Evolutionary conservation across 2,329 filamentous ascomycete genomes (phyloP).

Genomic region (Penicillium glabrum): DNA sequence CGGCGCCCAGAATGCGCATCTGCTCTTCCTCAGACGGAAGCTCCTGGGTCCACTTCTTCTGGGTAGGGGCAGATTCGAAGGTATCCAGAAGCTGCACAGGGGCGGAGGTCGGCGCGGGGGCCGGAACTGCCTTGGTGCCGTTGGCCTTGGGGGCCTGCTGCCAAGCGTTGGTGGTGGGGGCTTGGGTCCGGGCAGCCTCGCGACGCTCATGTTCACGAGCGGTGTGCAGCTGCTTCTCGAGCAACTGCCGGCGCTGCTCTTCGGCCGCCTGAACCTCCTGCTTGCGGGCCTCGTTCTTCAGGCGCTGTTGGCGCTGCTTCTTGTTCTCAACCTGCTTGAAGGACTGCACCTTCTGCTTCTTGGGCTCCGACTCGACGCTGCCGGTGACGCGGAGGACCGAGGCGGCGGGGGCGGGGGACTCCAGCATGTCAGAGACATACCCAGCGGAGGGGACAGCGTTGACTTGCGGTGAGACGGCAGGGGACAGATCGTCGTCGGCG

Average conservation of each 20-base stretch:
- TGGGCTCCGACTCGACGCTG: conserved; percentile 55
- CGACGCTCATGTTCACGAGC: conserved; percentile 84
- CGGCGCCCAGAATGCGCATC: conserved; percentile 51
- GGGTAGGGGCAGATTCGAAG: conserved; percentile 36
- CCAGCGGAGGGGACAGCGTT: conserved; percentile 49
- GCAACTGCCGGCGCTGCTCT: conserved; percentile 69
- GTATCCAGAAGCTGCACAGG: conserved; percentile 43
- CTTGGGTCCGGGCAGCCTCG: conserved; percentile 56
- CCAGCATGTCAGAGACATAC: conserved; percentile 90
- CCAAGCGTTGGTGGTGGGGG: conserved; percentile 57
- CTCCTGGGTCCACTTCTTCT: conserved; percentile 46
- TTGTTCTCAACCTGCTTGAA: conserved; percentile 76
- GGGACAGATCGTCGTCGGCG: conserved; percentile 77
- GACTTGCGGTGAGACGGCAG: conserved; percentile 64
- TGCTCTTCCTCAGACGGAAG: conserved; percentile 63
- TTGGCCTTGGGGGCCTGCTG: conserved; percentile 25
- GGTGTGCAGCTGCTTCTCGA: conserved; percentile 79
- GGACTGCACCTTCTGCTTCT: conserved; percentile 60
- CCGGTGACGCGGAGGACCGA: conserved; percentile 77
- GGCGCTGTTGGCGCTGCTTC: conserved; percentile 91
- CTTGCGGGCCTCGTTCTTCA: conserved; percentile 83
- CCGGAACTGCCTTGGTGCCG: conserved; percentile 23
- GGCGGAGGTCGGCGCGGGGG: conserved; percentile 11
- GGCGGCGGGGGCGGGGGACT: conserved; percentile 66
- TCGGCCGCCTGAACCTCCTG: conserved; percentile 73